Evolutionary conservation across 1,284 basidiomycete genomes (phyloP).

Genomic region (Serendipita sp.): DNA sequence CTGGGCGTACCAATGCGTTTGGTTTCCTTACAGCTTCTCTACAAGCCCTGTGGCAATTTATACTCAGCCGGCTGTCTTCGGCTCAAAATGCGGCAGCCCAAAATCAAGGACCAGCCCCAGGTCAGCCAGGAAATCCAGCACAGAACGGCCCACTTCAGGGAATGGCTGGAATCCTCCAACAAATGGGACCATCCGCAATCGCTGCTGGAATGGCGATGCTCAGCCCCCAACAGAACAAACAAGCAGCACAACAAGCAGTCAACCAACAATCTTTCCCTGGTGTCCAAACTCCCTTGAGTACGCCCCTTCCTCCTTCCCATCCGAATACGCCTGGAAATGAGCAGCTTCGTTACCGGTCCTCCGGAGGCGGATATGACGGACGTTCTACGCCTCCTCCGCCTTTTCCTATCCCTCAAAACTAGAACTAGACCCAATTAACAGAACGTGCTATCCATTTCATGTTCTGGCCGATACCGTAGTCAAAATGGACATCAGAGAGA

Average conservation of each 20-base stretch:
- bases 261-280: not conserved
- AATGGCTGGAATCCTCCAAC: not conserved
- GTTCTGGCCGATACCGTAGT: not conserved
- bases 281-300: not conserved
- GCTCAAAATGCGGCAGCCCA: slow-evolving; percentile 16
- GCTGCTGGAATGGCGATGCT: not conserved
- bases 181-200: not conserved
- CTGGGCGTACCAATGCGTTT: slow-evolving; percentile 37
- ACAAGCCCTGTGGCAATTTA: slow-evolving; percentile 30
- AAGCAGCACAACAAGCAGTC: not conserved
- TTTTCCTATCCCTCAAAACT: not conserved
- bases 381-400: not conserved
- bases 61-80: slow-evolving; percentile 32
- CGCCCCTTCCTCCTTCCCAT: not conserved
- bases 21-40: slow-evolving; percentile 38
- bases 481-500: not conserved
- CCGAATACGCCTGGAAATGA: not conserved
- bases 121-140: slow-evolving; percentile 1
- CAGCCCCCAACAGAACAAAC: not conserved
- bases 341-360: not conserved
- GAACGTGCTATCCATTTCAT: too few relatives aligned
- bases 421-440: not conserved
- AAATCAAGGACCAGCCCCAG: slow-evolving; percentile 4
- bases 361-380: not conserved
- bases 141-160: slow-evolving; percentile 1